These are phyloP conservation scores for Cicer yamashitae DNA, from an alignment of 306 rosid genomes.

Conservation along the genomic window DNA sequence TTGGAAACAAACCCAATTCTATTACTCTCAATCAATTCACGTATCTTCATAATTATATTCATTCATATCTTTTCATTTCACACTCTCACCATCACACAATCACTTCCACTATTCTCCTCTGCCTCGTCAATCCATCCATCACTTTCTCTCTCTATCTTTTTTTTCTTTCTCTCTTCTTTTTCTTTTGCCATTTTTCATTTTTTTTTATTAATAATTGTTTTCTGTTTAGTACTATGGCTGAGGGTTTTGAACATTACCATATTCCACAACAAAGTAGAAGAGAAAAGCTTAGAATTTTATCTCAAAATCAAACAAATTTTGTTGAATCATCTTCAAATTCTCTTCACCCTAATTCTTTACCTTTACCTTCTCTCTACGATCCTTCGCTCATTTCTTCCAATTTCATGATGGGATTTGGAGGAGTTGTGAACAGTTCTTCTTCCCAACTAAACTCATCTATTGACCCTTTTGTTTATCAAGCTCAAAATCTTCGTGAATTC, in stretches of 20 bases:
- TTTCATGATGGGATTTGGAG: slow-evolving; percentile 51
- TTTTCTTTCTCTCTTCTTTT: not conserved
- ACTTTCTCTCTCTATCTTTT: slow-evolving; percentile 10
- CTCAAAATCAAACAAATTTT: slow-evolving; percentile 39
- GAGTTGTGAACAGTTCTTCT: slow-evolving; percentile 34
- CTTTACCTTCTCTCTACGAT: slow-evolving; percentile 57
- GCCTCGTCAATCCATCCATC: slow-evolving; percentile 9
- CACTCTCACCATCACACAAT: slow-evolving; percentile 32
- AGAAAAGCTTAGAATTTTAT: slow-evolving; percentile 67
- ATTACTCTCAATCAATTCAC: slow-evolving; percentile 42
- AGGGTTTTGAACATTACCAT: slow-evolving; percentile 75
- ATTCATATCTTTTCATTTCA: slow-evolving; percentile 51
- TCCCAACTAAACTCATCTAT: slow-evolving; percentile 50
- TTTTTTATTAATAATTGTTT: too few species aligned
- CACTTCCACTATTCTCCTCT: slow-evolving; percentile 46
- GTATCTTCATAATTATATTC: slow-evolving; percentile 22
- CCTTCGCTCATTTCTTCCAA: slow-evolving; percentile 55
- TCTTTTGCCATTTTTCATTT: not conserved
- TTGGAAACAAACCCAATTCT: slow-evolving; percentile 22
- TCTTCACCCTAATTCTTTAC: slow-evolving; percentile 36
- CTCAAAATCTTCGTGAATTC: slow-evolving; percentile 44
- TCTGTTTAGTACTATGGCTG: slow-evolving; percentile 58
- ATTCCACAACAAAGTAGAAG: slow-evolving; percentile 86
- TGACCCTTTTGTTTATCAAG: slow-evolving; percentile 46
- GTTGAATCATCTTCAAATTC: slow-evolving; percentile 33